Evolutionary conservation across 306 rosid genomes (phyloP).

Genomic region (Senna siamea): DNA sequence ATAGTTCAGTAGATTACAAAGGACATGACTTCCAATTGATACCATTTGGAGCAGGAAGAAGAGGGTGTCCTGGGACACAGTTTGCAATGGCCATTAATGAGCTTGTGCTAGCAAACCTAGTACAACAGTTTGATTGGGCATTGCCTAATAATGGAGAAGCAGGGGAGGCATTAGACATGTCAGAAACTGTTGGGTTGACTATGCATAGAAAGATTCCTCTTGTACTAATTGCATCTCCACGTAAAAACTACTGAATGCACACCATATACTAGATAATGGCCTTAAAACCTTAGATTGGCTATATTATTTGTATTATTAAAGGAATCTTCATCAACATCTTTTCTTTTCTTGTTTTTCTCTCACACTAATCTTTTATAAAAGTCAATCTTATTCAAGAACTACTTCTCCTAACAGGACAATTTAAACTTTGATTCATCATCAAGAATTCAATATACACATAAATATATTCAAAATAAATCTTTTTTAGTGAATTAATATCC

Average conservation of each 20-base stretch:
- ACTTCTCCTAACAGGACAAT: no score
- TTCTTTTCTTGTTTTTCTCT: no score
- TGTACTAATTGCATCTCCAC: slow-evolving; percentile 12
- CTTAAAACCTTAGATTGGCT: no score
- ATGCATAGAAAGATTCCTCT: slow-evolving; percentile 49
- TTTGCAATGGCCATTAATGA: slow-evolving; percentile 40
- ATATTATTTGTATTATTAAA: no score
- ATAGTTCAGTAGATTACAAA: slow-evolving; percentile 37
- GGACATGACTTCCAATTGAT: slow-evolving; percentile 44
- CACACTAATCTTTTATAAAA: no score
- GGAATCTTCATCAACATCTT: no score
- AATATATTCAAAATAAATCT: no score
- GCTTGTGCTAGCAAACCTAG: slow-evolving; percentile 43
- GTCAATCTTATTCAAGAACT: no score
- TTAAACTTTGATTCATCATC: no score
- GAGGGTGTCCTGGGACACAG: slow-evolving; percentile 44
- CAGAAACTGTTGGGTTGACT: slow-evolving; percentile 38
- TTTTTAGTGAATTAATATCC: no score
- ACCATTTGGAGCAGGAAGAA: slow-evolving; percentile 49
- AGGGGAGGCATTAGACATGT: slow-evolving; percentile 41
- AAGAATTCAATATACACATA: no score
- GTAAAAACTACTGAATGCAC: neutral
- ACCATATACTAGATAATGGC: no score
- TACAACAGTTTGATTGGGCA: slow-evolving; percentile 46
- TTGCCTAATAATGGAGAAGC: slow-evolving; percentile 29